Conservation (phyloP, 768 basidiomycete genomes). For the Boletus reticulatus region DNA sequence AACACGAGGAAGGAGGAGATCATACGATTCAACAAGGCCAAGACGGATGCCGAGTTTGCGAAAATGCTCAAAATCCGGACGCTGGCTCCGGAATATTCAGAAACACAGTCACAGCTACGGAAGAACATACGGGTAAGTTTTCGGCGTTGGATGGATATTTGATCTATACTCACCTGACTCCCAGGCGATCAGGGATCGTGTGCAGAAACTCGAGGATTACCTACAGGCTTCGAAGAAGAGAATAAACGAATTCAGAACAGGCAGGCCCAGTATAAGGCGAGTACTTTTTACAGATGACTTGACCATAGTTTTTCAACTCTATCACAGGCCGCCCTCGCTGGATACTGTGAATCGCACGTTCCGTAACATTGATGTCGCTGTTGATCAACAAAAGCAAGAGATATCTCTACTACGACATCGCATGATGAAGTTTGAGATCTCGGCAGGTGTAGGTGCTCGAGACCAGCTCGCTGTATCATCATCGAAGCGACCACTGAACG, state of each 20-base stretch:
- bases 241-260: slow-evolving; percentile 57
- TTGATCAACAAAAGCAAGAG: slow-evolving; percentile 59
- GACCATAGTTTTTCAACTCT: not conserved
- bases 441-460: slow-evolving; percentile 23
- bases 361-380: slow-evolving; percentile 76
- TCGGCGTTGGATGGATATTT: not conserved
- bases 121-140: slow-evolving; percentile 63
- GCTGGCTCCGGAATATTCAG: slow-evolving; percentile 87
- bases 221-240: slow-evolving; percentile 69
- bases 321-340: slow-evolving; percentile 70
- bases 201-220: slow-evolving; percentile 78
- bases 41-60: slow-evolving; percentile 74
- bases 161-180: slow-evolving; percentile 4
- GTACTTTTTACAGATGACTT: slow-evolving; percentile 17
- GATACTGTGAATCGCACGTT: slow-evolving; percentile 83
- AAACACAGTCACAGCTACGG: slow-evolving; percentile 75
- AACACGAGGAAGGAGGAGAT: slow-evolving; percentile 84
- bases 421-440: slow-evolving; percentile 49
- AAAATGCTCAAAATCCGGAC: slow-evolving; percentile 70
- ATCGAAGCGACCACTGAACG: slow-evolving; percentile 38
- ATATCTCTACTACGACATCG: slow-evolving; percentile 52
- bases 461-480: slow-evolving; percentile 44
- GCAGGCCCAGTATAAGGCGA: slow-evolving; percentile 62
- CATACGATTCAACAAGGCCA: slow-evolving; percentile 72
- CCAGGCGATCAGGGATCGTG: slow-evolving; percentile 66